These are phyloP conservation scores for Talaromyces marneffei DNA, from an alignment of 2,329 filamentous ascomycete genomes.

Conservation along the genomic window DNA sequence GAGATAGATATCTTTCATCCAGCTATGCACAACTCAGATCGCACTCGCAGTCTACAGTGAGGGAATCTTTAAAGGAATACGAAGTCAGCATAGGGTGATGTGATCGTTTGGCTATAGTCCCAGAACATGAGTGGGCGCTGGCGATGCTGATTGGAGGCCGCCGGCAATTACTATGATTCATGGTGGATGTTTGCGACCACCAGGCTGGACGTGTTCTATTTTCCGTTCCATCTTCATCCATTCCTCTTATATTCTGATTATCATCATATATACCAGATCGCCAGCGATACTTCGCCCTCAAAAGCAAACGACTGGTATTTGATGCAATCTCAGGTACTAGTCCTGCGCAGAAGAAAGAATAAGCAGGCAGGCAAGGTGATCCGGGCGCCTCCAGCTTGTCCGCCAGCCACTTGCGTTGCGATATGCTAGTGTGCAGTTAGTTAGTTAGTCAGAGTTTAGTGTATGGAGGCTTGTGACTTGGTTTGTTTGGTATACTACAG, in stretches of 20 bases:
- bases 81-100: too few relatives aligned
- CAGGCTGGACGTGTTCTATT: not conserved
- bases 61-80: not conserved
- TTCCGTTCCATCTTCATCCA: not conserved
- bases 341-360: not conserved
- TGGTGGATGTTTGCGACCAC: not conserved
- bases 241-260: not conserved
- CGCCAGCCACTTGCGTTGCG: not conserved
- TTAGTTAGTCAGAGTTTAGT: too few relatives aligned
- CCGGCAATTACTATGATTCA: not conserved
- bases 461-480: not conserved
- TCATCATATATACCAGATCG: too few relatives aligned
- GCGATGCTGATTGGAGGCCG: slow-evolving; percentile 5
- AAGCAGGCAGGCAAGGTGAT: not conserved
- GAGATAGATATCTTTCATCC: not conserved
- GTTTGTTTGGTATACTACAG: not conserved
- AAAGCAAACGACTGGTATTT: too few relatives aligned
- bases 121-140: slow-evolving; percentile 8
- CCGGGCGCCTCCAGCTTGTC: not conserved
- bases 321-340: too few relatives aligned
- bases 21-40: not conserved
- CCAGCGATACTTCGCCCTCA: too few relatives aligned
- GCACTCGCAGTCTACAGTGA: not conserved
- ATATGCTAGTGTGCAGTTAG: too few relatives aligned
- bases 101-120: not conserved